phyloP scores from a whole-genome alignment of 495 filamentous ascomycete genomes.

The Opeltia flavorubescens region DNA sequence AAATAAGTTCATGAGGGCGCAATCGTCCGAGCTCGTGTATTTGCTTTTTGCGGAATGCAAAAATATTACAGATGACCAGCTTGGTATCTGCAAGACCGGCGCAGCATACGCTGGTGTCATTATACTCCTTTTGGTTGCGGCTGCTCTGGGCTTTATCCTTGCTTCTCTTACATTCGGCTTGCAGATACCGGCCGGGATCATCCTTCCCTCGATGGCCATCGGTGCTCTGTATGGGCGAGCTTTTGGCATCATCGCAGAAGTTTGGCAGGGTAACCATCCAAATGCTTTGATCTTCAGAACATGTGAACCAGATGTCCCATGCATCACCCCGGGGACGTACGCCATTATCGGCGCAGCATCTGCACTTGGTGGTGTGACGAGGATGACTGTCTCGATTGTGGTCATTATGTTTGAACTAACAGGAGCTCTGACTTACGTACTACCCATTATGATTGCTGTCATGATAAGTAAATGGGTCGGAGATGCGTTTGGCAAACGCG shows the following conservation, averaged over 20 bases:
- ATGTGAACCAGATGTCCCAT: slow-evolving; percentile 79
- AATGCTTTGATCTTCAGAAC: slow-evolving; percentile 59
- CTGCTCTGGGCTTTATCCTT: slow-evolving; percentile 70
- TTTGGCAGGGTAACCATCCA: slow-evolving; percentile 73
- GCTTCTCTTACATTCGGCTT: slow-evolving; percentile 86
- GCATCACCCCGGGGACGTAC: slow-evolving; percentile 88
- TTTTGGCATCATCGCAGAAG: slow-evolving; percentile 74
- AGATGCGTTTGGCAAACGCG: slow-evolving; percentile 83
- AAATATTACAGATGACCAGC: slow-evolving; percentile 60
- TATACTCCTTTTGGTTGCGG: slow-evolving; percentile 62
- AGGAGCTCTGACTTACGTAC: slow-evolving; percentile 86
- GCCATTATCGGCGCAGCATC: slow-evolving; percentile 96
- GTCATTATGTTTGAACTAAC: slow-evolving; percentile 99
- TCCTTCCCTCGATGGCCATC: slow-evolving; percentile 94
- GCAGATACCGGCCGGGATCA: slow-evolving; percentile 93
- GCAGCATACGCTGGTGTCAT: slow-evolving; percentile 57
- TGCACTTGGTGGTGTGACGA: slow-evolving; percentile 85
- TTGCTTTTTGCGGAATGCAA: slow-evolving; percentile 85
- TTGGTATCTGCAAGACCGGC: slow-evolving; percentile 76
- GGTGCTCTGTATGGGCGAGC: slow-evolving; percentile 88
- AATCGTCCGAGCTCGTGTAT: slow-evolving; percentile 83
- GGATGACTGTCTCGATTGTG: slow-evolving; percentile 93
- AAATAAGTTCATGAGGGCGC: slow-evolving; percentile 85
- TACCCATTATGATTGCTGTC: slow-evolving; percentile 99
- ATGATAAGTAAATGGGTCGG: slow-evolving; percentile 98